A percentile compares a stretch with the other conserved stretches of the same genome.
phyloP scores from a whole-genome alignment of 257 asterid species.

The Echium plantagineum region DNA sequence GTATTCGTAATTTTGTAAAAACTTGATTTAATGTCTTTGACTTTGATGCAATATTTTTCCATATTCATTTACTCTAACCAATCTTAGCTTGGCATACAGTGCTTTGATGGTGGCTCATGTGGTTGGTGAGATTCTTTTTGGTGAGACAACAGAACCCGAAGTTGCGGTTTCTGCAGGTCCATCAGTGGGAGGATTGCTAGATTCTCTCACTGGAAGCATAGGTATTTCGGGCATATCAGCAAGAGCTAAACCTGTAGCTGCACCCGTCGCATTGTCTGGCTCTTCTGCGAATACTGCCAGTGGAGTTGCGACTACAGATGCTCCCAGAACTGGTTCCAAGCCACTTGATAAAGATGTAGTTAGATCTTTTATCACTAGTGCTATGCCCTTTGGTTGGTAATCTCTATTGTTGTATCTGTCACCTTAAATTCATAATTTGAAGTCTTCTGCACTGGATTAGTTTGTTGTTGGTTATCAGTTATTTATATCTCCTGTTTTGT shows the following conservation, averaged over 20 bases:
- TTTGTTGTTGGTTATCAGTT: constrained; percentile 8
- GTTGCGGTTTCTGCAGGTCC: constrained; percentile 69
- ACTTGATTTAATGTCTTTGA: no score
- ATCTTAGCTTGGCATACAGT: constrained; percentile 31
- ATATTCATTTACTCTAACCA: neutral
- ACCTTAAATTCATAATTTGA: constrained; percentile 1
- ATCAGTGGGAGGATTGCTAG: constrained; percentile 87
- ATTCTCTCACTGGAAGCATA: constrained; percentile 90
- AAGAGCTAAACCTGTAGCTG: constrained; percentile 74
- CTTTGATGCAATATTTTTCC: neutral
- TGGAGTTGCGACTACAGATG: constrained; percentile 58
- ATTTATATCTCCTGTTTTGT: constrained; percentile 13
- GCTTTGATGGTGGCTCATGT: constrained; percentile 65
- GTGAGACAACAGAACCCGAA: constrained; percentile 80
- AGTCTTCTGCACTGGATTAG: constrained; percentile 4
- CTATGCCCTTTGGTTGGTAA: constrained; percentile 95
- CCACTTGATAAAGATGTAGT: constrained; percentile 81
- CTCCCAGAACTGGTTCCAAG: constrained; percentile 68
- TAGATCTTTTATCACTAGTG: constrained; percentile 65
- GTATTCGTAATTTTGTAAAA: neutral
- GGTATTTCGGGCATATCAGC: constrained; percentile 78
- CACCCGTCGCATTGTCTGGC: constrained; percentile 73
- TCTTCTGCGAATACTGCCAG: constrained; percentile 48
- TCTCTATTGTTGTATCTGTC: constrained; percentile 25
- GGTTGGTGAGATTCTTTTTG: constrained; percentile 71